phyloP scores from a whole-genome alignment of 371 early-diverging fungal species.

The Nematocida ironsii region DNA sequence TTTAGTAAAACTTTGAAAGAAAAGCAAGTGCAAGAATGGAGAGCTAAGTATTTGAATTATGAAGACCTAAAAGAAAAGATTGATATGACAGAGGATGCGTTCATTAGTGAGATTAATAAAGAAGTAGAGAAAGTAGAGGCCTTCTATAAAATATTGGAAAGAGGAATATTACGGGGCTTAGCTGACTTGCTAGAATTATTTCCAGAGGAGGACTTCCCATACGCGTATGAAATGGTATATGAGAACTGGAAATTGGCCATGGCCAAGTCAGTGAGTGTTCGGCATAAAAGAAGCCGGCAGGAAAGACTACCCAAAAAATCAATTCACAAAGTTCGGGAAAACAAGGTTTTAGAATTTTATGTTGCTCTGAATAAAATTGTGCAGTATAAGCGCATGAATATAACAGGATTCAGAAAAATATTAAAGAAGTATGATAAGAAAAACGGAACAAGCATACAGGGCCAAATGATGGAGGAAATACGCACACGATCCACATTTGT shows the following conservation, averaged over 20 bases:
- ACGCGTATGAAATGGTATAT: conserved; percentile 23
- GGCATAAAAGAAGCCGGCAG: conserved; percentile 12
- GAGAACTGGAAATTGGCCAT: conserved; percentile 17
- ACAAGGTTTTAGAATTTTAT: conserved; percentile 63
- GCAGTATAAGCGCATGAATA: conserved; percentile 66
- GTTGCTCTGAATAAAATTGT: conserved; percentile 63
- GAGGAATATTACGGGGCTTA: conserved; percentile 63
- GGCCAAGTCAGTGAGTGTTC: neutral
- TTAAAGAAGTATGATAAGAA: conserved; percentile 63
- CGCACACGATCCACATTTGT: conserved; percentile 43
- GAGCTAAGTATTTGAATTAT: conserved; percentile 66
- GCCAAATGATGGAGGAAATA: conserved; percentile 39
- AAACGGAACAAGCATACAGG: conserved; percentile 29
- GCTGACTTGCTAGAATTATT: conserved; percentile 37
- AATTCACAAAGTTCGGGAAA: conserved; percentile 55
- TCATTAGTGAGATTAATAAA: conserved; percentile 32
- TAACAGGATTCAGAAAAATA: conserved; percentile 64
- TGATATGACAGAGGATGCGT: conserved; percentile 28
- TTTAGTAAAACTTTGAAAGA: conserved; percentile 66
- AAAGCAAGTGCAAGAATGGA: conserved; percentile 68
- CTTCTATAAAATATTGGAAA: conserved; percentile 61
- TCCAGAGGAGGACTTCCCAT: conserved; percentile 45
- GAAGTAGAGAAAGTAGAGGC: conserved; percentile 64
- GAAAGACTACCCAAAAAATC: conserved; percentile 20
- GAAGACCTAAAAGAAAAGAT: conserved; percentile 49